Conservation (phyloP, 768 basidiomycete species). For the Lentinula sp. region DNA sequence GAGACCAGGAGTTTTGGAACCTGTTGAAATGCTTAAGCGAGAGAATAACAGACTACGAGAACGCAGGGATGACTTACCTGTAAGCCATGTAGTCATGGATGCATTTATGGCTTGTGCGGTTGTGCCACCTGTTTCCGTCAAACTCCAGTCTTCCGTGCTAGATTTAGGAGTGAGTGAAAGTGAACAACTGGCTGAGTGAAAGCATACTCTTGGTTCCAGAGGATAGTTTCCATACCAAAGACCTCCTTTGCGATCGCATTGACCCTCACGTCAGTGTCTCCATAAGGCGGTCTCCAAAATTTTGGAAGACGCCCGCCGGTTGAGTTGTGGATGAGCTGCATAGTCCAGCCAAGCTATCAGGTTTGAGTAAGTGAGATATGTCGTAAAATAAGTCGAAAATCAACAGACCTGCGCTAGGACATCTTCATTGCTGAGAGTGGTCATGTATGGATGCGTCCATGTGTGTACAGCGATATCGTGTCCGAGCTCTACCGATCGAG, state of each 20-base stretch:
- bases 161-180: slow-evolving; percentile 9
- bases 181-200: neutral
- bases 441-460: slow-evolving; percentile 79
- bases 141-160: slow-evolving; percentile 75
- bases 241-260: slow-evolving; percentile 76
- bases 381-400: neutral
- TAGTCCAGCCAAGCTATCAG: slow-evolving; percentile 67
- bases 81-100: slow-evolving; percentile 51
- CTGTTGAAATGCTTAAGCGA: slow-evolving; percentile 17
- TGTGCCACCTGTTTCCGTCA: slow-evolving; percentile 32
- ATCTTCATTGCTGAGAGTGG: slow-evolving; percentile 61
- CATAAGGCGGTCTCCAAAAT: slow-evolving; percentile 89
- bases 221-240: slow-evolving; percentile 77
- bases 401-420: slow-evolving; percentile 55
- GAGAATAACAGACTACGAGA: neutral
- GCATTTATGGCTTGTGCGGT: slow-evolving; percentile 40
- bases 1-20: slow-evolving; percentile 72
- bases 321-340: slow-evolving; percentile 72
- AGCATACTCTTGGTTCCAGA: slow-evolving; percentile 87
- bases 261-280: slow-evolving; percentile 80
- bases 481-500: slow-evolving; percentile 39
- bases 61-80: slow-evolving; percentile 27
- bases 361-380: neutral
- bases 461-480: slow-evolving; percentile 53
- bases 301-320: slow-evolving; percentile 64